These are phyloP conservation scores for Plenodomus lindquistii DNA, from an alignment of 2,329 filamentous ascomycete genomes.

Conservation along the genomic window DNA sequence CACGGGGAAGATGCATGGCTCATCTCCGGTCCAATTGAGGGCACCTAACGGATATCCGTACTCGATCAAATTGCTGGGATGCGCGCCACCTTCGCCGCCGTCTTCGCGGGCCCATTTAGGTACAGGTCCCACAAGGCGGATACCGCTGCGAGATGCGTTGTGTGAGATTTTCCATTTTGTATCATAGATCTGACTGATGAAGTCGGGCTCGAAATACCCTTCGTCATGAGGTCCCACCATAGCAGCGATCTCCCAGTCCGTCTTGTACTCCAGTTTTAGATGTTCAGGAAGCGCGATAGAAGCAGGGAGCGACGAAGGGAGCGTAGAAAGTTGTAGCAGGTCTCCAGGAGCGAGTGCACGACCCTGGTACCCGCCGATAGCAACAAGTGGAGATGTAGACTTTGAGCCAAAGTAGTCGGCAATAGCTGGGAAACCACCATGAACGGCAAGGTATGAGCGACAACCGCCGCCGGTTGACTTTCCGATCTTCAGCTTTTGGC, in stretches of 20 bases:
- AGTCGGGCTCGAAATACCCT: conserved; percentile 56
- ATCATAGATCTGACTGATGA: conserved; percentile 61
- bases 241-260: conserved; percentile 57
- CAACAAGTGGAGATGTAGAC: conserved; percentile 61
- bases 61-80: conserved; percentile 59
- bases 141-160: conserved; percentile 63
- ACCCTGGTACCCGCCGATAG: conserved; percentile 64
- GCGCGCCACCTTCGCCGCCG: conserved; percentile 66
- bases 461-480: conserved; percentile 58
- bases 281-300: conserved; percentile 47
- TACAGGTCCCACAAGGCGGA: conserved; percentile 62
- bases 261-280: conserved; percentile 55
- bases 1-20: conserved; percentile 62
- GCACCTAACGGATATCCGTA: conserved; percentile 63
- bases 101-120: conserved; percentile 62
- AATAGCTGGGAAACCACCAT: conserved; percentile 58
- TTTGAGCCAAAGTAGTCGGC: conserved; percentile 63
- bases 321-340: conserved; percentile 52
- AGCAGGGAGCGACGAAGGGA: conserved; percentile 40
- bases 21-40: conserved; percentile 65
- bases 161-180: conserved; percentile 65
- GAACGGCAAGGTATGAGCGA: conserved; percentile 62
- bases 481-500: conserved; percentile 60
- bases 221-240: conserved; percentile 62
- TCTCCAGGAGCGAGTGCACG: conserved; percentile 60